Base-by-base conservation (phyloP, 2,329 filamentous ascomycete species). In the Fusarium sp. region DNA sequence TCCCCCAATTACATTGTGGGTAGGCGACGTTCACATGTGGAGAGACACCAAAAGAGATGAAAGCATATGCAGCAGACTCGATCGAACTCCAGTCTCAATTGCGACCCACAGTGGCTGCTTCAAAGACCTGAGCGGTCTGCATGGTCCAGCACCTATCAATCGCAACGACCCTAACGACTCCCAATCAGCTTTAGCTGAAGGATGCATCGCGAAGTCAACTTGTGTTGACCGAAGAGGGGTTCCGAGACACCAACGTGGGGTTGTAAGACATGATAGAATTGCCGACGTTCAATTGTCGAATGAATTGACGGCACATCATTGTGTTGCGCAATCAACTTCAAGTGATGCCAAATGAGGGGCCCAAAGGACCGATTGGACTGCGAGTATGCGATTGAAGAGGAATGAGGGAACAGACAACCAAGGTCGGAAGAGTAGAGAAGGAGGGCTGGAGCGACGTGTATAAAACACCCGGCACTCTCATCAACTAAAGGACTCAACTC, bases 401-500 rank as follows among this genome's bases (percentile, higher is more conserved):
- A 52, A 52, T 11, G 17, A 38, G 32, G 11, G 20, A 26, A 10
- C 14, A 33, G 18, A 9, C 18, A 30, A 4, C 14, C 3, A 6
- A 15, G 0, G 6, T 33, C 4, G 10, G 5, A 0, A 3, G n/a
- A 20, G 10, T 10, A 35, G 32, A 37, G 11, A 7, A 7, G 3
- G 32, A 14, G 20, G 33, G 48, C 2, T 20, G 10, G 2, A 7
- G 0, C 3, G 20, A 41, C 20, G 23, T 13, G 23, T 45, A 45
- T 45, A 45, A 45, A 23, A 45, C 18, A 6, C 17, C 2, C 10
- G 10, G 11, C 7, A 6, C 20, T 6, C 3, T 9, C 5, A 10
- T 8, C 26, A 4, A 45, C 23, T 30, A 4, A n/a, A 30, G 23
- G 27, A 6, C 17, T 9, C 11, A 4, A 30, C 6, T 17, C 17